These are phyloP conservation scores for Metschnikowia amazonensis DNA, from an alignment of 805 yeast species.

Conservation along the genomic window DNA sequence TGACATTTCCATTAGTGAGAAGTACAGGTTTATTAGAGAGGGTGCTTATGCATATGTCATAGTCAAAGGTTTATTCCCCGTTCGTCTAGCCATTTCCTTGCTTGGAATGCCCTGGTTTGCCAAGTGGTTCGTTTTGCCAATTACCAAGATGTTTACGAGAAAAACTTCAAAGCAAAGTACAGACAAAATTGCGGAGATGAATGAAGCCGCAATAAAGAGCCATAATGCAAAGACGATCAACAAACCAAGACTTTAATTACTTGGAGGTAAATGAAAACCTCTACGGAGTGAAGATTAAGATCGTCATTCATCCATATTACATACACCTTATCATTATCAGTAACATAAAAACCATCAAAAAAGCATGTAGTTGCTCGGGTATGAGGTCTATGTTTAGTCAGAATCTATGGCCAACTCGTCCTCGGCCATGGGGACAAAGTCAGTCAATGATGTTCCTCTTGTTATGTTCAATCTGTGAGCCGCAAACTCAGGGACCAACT, in stretches of 20 bases:
- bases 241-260: conserved; percentile 35
- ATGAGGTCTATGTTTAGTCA: conserved; percentile 19
- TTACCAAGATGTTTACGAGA: conserved; percentile 22
- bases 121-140: conserved; percentile 46
- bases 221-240: conserved; percentile 24
- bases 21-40: conserved; percentile 54
- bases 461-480: conserved; percentile 25
- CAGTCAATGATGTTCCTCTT: conserved; percentile 23
- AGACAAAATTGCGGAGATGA: conserved; percentile 2
- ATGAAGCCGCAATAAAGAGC: conserved; percentile 6
- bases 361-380: neutral
- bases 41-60: conserved; percentile 75
- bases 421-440: conserved; percentile 37
- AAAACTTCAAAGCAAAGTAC: neutral
- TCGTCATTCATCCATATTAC: conserved; percentile 4
- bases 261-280: no score
- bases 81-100: conserved; percentile 49
- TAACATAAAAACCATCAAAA: neutral
- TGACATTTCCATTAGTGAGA: conserved; percentile 43
- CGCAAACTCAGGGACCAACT: conserved; percentile 43
- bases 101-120: conserved; percentile 58
- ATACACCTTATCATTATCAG: conserved; percentile 1
- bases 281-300: neutral
- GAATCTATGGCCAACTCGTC: conserved; percentile 29
- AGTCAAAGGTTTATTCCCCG: conserved; percentile 57